Conservation (phyloP, 2,329 filamentous ascomycete genomes). For the Aspergillus thermomutatus region DNA sequence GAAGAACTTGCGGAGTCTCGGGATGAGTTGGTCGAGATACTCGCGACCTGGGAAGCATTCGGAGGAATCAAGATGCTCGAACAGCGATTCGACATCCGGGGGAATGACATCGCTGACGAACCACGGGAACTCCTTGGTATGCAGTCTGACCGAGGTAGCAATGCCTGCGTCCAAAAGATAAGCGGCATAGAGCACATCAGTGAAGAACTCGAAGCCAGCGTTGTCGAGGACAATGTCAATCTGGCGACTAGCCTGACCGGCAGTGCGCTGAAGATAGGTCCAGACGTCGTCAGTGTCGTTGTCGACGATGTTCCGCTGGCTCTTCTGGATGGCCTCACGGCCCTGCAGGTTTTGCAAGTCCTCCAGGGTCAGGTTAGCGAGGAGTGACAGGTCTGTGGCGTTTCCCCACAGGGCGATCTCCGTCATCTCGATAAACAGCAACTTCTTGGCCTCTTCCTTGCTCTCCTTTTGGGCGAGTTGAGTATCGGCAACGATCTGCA, state of each 20-base stretch:
- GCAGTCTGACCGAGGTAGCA: slow-evolving; percentile 12
- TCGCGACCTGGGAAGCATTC: slow-evolving; percentile 8
- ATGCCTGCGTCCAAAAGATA: slow-evolving; percentile 16
- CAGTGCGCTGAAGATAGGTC: too few species aligned
- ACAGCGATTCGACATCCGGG: slow-evolving; percentile 13
- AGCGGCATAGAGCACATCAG: slow-evolving; percentile 16
- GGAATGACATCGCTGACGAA: slow-evolving; percentile 19
- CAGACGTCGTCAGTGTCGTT: too few species aligned
- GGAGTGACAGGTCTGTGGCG: slow-evolving; percentile 29
- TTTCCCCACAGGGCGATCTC: slow-evolving; percentile 35
- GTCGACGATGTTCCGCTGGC: slow-evolving; percentile 13
- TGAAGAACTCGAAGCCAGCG: slow-evolving; percentile 19
- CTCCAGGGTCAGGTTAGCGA: slow-evolving; percentile 27
- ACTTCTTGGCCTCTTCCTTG: slow-evolving; percentile 21
- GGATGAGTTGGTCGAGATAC: slow-evolving; percentile 7
- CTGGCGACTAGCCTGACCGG: too few species aligned
- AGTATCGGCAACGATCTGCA: slow-evolving; percentile 5
- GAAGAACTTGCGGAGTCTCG: slow-evolving; percentile 8
- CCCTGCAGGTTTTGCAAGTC: slow-evolving; percentile 19
- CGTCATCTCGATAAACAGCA: slow-evolving; percentile 31
- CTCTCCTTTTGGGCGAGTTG: neutral
- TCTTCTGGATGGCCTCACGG: slow-evolving; percentile 12
- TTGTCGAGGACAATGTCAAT: slow-evolving; percentile 21
- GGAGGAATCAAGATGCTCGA: slow-evolving; percentile 10
- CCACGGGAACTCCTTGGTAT: slow-evolving; percentile 20